A percentile compares a stretch with the other conserved stretches of the same genome.
Evolutionary conservation across 345 rosid species (phyloP).

Genomic region (Eucalyptus viminalis): DNA sequence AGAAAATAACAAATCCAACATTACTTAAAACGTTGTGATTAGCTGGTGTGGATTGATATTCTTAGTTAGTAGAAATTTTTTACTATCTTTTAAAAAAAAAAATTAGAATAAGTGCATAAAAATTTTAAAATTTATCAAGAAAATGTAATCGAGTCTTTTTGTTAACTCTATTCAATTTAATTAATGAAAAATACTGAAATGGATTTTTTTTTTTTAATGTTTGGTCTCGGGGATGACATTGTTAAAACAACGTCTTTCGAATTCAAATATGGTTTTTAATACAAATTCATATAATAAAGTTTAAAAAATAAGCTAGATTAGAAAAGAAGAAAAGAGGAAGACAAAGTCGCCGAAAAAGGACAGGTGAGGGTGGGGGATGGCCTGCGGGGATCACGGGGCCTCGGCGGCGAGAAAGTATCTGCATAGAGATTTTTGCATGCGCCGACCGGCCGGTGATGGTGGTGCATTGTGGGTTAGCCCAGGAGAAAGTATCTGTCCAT

Average conservation of each 20-base stretch:
- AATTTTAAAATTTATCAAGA: accelerated
- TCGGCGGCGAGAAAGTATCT: neutral
- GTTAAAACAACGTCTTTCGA: no score
- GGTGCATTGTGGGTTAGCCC: neutral
- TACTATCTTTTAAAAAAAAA: neutral
- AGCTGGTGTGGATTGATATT: neutral
- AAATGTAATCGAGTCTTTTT: accelerated
- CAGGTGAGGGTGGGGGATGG: neutral
- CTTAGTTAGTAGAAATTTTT: neutral
- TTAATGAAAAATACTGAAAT: no score
- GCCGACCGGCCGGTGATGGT: neutral
- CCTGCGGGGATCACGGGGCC: neutral
- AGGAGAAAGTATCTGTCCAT: neutral
- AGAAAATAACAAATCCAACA: neutral
- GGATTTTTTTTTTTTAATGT: no score
- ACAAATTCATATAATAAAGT: no score
- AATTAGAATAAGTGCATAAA: neutral
- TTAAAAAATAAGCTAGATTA: no score
- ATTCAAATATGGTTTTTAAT: no score
- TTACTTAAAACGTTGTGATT: neutral
- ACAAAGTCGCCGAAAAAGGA: neutral
- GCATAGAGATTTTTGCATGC: neutral
- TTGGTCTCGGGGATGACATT: no score
- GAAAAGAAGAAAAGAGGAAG: neutral
- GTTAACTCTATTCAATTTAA: no score